Evolutionary conservation across 2,329 filamentous ascomycete species (phyloP).

Genomic region (Decorospora gaudefroyi): DNA sequence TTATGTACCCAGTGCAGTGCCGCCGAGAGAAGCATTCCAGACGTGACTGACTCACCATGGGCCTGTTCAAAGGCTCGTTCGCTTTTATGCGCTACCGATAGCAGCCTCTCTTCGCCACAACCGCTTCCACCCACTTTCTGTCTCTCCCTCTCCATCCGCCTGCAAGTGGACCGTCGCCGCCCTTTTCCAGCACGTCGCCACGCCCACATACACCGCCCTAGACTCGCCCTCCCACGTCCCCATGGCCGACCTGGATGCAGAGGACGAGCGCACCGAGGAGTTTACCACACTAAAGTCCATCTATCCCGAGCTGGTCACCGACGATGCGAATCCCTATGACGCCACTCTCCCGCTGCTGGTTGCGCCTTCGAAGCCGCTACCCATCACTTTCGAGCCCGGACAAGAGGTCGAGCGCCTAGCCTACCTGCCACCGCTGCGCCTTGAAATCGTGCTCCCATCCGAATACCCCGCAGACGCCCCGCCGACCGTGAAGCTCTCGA

Average conservation of each 20-base stretch:
- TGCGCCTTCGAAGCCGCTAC: slow-evolving; percentile 58
- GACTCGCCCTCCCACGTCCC: background rate
- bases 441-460: slow-evolving; percentile 59
- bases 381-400: slow-evolving; percentile 32
- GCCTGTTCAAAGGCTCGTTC: slow-evolving; percentile 14
- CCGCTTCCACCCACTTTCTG: slow-evolving; percentile 14
- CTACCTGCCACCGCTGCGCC: slow-evolving; percentile 60
- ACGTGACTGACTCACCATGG: slow-evolving; percentile 24
- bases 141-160: slow-evolving; percentile 17
- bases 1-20: no score
- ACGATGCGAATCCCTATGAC: slow-evolving; percentile 49
- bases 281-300: slow-evolving; percentile 64
- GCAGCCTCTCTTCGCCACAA: slow-evolving; percentile 1
- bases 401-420: slow-evolving; percentile 54
- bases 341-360: slow-evolving; percentile 62
- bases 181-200: background rate
- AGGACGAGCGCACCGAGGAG: slow-evolving; percentile 65
- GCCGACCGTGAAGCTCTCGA: slow-evolving; percentile 56
- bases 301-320: slow-evolving; percentile 62
- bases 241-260: slow-evolving; percentile 41
- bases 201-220: background rate
- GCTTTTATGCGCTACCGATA: slow-evolving; percentile 18
- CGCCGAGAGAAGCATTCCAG: no score
- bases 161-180: slow-evolving; percentile 15
- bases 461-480: slow-evolving; percentile 60